These are phyloP conservation scores for Xylaria curta DNA, from an alignment of 495 filamentous ascomycete species.

Conservation along the genomic window DNA sequence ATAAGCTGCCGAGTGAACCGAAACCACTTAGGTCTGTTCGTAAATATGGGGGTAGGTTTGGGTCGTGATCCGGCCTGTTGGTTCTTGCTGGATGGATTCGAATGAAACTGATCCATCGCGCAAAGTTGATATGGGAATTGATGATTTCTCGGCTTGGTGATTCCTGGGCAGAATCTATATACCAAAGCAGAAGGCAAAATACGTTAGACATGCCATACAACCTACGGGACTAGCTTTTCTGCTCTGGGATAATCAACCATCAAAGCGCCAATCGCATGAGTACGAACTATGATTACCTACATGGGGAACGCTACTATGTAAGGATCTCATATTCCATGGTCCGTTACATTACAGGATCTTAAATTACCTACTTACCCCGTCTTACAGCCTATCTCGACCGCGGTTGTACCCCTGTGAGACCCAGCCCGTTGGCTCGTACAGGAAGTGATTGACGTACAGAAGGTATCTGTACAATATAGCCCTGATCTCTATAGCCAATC, in stretches of 20 bases:
- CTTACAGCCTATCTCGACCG: background rate
- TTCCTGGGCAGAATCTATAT: background rate
- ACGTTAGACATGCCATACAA: background rate
- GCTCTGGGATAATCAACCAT: background rate
- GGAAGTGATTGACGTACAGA: background rate
- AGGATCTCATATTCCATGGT: background rate
- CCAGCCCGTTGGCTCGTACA: background rate
- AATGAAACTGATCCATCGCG: background rate
- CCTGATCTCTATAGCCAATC: background rate
- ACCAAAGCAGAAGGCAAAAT: background rate
- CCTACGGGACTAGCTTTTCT: background rate
- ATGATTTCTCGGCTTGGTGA: background rate
- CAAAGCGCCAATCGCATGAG: background rate
- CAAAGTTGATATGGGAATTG: background rate
- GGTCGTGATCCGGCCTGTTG: background rate
- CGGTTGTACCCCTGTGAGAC: background rate
- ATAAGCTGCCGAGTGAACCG: slow-evolving; percentile 12
- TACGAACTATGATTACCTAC: slow-evolving; percentile 7
- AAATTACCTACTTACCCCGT: slow-evolving; percentile 9
- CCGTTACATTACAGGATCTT: slow-evolving; percentile 15
- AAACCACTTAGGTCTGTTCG: background rate
- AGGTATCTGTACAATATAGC: background rate
- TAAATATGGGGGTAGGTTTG: slow-evolving; percentile 1
- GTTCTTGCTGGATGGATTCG: background rate
- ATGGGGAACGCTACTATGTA: background rate